Percentiles rank a stretch among this genome's conserved stretches.
Conservation (phyloP, 2,329 filamentous ascomycete species). For the Fonsecaea multimorphosa region DNA sequence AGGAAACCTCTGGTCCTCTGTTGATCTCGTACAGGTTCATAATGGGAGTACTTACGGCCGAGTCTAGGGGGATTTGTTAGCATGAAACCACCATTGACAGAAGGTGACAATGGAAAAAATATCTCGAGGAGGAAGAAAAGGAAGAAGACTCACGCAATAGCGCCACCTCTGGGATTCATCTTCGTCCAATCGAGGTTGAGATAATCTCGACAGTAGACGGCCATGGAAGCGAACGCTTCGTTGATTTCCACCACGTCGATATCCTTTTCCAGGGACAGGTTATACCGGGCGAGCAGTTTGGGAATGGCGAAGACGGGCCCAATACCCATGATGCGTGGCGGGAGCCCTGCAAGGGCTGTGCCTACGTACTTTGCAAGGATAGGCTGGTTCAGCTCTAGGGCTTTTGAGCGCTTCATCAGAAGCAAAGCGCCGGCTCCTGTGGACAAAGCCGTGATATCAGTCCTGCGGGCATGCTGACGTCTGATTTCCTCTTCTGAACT, state of each 20-base stretch:
- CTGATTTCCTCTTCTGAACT: constrained; percentile 50
- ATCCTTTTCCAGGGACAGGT: constrained; percentile 77
- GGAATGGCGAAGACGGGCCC: constrained; percentile 64
- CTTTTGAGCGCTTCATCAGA: constrained; percentile 92
- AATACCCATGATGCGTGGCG: constrained; percentile 85
- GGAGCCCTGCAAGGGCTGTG: constrained; percentile 85
- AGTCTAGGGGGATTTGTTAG: neutral
- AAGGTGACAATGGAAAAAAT: neutral
- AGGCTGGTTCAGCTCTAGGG: constrained; percentile 82
- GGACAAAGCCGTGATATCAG: constrained; percentile 38
- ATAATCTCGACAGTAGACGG: constrained; percentile 86
- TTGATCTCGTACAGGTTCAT: neutral
- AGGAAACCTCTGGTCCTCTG: neutral
- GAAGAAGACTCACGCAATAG: constrained; percentile 94
- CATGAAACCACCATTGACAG: neutral
- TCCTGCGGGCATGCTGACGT: neutral
- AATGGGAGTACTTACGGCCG: neutral
- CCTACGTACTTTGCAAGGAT: constrained; percentile 94
- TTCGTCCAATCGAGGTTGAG: constrained; percentile 66
- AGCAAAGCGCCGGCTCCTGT: constrained; percentile 76
- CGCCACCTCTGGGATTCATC: constrained; percentile 90
- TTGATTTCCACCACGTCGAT: constrained; percentile 93
- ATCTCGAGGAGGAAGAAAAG: constrained; percentile 68
- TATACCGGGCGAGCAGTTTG: constrained; percentile 77
- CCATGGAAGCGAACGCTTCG: constrained; percentile 98